Base-by-base conservation (phyloP, 192 early-diverging fungal species). In the Coemansia sp. region DNA sequence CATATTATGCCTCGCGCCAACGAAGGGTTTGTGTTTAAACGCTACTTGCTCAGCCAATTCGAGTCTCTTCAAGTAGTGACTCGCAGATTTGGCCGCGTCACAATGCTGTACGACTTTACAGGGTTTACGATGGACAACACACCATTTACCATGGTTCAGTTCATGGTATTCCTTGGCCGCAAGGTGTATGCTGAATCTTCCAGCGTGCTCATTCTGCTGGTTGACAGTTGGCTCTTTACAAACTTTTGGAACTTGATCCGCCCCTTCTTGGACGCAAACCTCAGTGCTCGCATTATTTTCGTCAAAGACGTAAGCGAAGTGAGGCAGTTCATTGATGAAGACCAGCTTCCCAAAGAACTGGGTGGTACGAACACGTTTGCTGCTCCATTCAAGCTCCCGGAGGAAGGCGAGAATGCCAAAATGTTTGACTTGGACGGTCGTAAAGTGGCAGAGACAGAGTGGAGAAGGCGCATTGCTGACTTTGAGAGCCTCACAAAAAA, bases 171-270 rank as follows among this genome's bases (percentile, higher is more conserved):
- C 8, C 38, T 82, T 37, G 79, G 79, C 2, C 64, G 70, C 37
- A 70, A 68, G 40, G 66, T 69, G 33, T 82, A 76, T 35, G 74
- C 75, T 4, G 79, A 82, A 26, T 30, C 67, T 4, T 70, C 79
- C 8, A 73, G 79, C 28, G 66, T 82, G 26, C 64, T 82, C 13
- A 71, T 82, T 37, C 64, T 82, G 47, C 52, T 82, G 65, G 79
- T 82, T 4, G 79, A 82, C 35, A 82, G 71, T 72, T 82, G 79
- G 79, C 65, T 82, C n/a, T 82, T 82, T 69, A 63, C 44, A 30
- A 82, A 82, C 47, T 73, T 76, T 42, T 82, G 79, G 79, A 71
- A 35, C 49, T 64, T 82, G 6, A 64, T 82, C 30, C 74, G 75
- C 1, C 74, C 74, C 4, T 82, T 82, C 32, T 53, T 82, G 32